Evolutionary conservation across 2,329 filamentous ascomycete genomes (phyloP).

Genomic region (Zopfia rhizophila): DNA sequence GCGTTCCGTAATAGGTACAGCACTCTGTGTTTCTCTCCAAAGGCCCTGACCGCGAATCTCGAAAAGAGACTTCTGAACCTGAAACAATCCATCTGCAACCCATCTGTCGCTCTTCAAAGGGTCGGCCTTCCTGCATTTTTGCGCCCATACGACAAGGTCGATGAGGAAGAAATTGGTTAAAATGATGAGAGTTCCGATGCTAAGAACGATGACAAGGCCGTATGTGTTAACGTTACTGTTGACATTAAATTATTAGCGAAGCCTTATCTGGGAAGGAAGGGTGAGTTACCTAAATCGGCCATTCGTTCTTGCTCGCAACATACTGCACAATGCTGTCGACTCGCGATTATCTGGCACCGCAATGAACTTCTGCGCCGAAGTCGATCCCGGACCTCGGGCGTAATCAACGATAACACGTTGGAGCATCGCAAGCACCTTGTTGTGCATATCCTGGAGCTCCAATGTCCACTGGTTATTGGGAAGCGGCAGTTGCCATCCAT

Average conservation of each 20-base stretch:
- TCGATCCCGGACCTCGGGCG: constrained; percentile 3
- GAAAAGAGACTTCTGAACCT: constrained; percentile 10
- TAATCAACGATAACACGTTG: constrained; percentile 28
- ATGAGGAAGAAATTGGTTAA: constrained; percentile 12
- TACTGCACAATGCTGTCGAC: constrained; percentile 3
- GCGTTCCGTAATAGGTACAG: too few relatives aligned
- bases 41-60: too few relatives aligned
- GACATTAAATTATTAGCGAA: constrained; percentile 6
- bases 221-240: constrained; percentile 3
- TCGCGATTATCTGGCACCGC: constrained; percentile 5
- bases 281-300: constrained; percentile 9
- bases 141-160: background rate
- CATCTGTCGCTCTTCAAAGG: constrained; percentile 10
- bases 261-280: constrained; percentile 14
- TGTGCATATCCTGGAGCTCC: constrained; percentile 40
- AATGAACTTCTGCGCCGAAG: constrained; percentile 13
- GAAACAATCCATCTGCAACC: constrained; percentile 13
- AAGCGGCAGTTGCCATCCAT: constrained; percentile 20
- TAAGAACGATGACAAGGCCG: constrained; percentile 9
- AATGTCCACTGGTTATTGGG: constrained; percentile 43
- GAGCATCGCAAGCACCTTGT: constrained; percentile 32
- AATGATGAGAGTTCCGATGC: background rate
- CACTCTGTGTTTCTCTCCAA: too few relatives aligned
- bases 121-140: constrained; percentile 4
- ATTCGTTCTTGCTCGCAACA: constrained; percentile 13